These are phyloP conservation scores for Nematodospora anomalae DNA, from an alignment of 1,139 yeast genomes.

Conservation along the genomic window DNA sequence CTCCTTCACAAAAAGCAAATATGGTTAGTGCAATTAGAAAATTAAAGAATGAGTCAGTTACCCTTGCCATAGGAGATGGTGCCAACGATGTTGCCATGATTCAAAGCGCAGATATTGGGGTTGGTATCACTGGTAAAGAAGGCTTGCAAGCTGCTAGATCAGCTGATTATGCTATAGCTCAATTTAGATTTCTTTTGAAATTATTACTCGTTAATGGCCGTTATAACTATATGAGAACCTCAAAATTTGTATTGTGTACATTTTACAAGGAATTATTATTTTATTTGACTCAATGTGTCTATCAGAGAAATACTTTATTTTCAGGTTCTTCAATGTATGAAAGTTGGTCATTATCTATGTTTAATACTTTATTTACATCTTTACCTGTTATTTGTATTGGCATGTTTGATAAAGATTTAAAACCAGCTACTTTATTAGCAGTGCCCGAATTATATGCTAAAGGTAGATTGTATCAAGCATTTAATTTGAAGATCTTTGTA, in stretches of 20 bases:
- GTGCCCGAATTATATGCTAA: constrained; percentile 84
- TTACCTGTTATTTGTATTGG: constrained; percentile 90
- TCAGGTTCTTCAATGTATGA: constrained; percentile 94
- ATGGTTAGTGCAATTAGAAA: constrained; percentile 80
- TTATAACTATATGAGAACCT: constrained; percentile 88
- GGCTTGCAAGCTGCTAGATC: constrained; percentile 96
- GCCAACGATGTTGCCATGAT: constrained; percentile 99
- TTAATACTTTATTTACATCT: constrained; percentile 91
- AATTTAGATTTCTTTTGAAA: constrained; percentile 80
- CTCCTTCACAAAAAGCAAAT: constrained; percentile 93
- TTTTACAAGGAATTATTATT: constrained; percentile 92
- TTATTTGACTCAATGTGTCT: constrained; percentile 83
- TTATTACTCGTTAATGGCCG: constrained; percentile 90
- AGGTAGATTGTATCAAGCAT: constrained; percentile 76
- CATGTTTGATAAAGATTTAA: constrained; percentile 89
- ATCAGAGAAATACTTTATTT: constrained; percentile 82
- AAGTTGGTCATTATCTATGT: constrained; percentile 96
- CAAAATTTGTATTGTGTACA: constrained; percentile 89
- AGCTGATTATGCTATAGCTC: constrained; percentile 94
- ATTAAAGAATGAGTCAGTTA: constrained; percentile 65
- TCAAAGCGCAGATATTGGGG: constrained; percentile 96
- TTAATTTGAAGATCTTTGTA: constrained; percentile 67
- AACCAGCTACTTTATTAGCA: constrained; percentile 84
- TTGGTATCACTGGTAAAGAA: constrained; percentile 96
- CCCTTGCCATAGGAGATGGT: constrained; percentile 98